Evolutionary conservation across 2,329 filamentous ascomycete species (phyloP), one percentile per base, ranked within the genome.

Genomic region (Stachybotrys chartarum): DNA sequence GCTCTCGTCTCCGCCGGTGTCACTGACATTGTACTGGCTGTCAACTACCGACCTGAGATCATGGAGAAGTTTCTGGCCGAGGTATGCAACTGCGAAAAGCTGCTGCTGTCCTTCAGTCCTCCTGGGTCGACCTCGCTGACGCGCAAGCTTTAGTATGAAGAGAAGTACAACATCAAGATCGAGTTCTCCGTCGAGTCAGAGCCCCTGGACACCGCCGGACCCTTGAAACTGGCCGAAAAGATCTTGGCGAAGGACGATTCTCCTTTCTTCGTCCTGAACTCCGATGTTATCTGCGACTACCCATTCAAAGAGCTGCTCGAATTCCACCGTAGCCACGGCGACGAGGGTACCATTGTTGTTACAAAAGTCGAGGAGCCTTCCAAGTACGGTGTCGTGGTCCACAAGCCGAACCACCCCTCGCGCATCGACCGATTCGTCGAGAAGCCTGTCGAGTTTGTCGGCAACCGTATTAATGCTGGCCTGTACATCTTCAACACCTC

Each of bases 331-430:
- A 76, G 78, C 56, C 94, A 99, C 74, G 94, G 93, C 58, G 84
- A 96, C 53, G 94, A 99, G 79, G 94, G 93, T 63, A 99, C 93
- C 63, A 99, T 99, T 68, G 88, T 96, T 51, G 93, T 97, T 60
- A 99, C 93, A 68, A 99, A 97, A 82, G 93, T 99, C 54, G 93
- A 99, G 77, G 94, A 99, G 77, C 93, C 93, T 48, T 96, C 91
- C 70, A 99, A 99, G 78, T 99, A 97, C 73, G 93, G 93, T 84
- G 93, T 99, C 64, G 86, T 99, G 55, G 94, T 99, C 32, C 93
- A 97, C 85, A 94, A 96, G 80, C 91, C 91, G 59, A 89, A 87
- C 73, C 91, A 96, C 76, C 77, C 90, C 54, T 90, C 91, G 50
- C 86, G 90, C 70, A 97, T 99, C 74, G 94, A 99, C 76, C 91